Evolutionary conservation across 345 rosid genomes (phyloP).

Genomic region (Nasturtium officinale): DNA sequence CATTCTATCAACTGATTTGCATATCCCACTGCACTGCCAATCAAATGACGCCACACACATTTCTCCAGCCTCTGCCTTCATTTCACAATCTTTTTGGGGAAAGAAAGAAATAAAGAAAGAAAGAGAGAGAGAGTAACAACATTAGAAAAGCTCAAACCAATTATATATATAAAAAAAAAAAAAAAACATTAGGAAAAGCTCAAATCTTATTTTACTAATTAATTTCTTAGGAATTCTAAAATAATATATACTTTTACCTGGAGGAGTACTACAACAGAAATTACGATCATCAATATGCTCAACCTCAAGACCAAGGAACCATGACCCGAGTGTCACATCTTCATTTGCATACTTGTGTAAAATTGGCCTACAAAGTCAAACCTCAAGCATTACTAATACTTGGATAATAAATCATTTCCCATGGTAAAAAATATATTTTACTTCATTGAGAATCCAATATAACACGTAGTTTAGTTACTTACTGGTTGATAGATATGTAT

Average conservation of each 20-base stretch:
- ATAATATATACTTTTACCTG: slow-evolving; percentile 54
- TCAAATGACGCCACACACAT: slow-evolving; percentile 93
- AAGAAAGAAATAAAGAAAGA: background rate
- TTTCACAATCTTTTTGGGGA: slow-evolving; percentile 68
- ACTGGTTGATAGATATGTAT: slow-evolving; percentile 86
- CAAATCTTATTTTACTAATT: background rate
- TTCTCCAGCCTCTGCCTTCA: slow-evolving; percentile 90
- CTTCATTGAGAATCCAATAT: background rate
- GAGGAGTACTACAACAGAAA: slow-evolving; percentile 91
- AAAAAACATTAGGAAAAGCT: slow-evolving; percentile 18
- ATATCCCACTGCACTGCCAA: slow-evolving; percentile 96
- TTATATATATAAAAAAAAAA: too few relatives aligned
- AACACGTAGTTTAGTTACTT: slow-evolving; percentile 37
- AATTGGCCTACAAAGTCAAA: slow-evolving; percentile 59
- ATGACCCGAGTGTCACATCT: slow-evolving; percentile 94
- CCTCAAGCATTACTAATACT: background rate
- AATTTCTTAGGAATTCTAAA: background rate
- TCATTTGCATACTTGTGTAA: slow-evolving; percentile 94
- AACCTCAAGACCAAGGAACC: slow-evolving; percentile 96
- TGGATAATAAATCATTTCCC: background rate
- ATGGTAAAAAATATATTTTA: slow-evolving; percentile 6
- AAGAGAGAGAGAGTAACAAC: background rate
- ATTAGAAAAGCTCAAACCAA: background rate
- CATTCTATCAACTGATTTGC: slow-evolving; percentile 83
- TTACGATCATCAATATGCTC: slow-evolving; percentile 82